Conservation (phyloP, 2,329 filamentous ascomycete genomes). For the Penicillium sp. region DNA sequence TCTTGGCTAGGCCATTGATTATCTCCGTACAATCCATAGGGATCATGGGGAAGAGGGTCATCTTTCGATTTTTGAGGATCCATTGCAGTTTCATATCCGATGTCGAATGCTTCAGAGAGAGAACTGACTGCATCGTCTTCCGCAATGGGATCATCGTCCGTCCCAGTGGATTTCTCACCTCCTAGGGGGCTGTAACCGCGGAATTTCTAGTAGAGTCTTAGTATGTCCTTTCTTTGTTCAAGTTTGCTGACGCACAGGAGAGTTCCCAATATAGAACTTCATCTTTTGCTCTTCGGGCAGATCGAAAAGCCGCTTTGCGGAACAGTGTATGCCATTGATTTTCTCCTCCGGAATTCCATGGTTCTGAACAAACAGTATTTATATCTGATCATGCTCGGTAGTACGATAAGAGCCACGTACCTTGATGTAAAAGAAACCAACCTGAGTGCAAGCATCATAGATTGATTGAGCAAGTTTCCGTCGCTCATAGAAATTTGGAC, state of each 20-base stretch:
- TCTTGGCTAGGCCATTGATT: conserved; percentile 27
- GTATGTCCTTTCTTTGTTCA: neutral
- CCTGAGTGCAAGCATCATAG: conserved; percentile 39
- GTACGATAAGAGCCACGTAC: conserved; percentile 2
- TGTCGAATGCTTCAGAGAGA: conserved; percentile 30
- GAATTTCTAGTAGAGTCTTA: conserved; percentile 19
- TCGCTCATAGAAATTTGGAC: conserved; percentile 35
- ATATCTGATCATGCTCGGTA: neutral
- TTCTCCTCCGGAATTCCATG: conserved; percentile 23
- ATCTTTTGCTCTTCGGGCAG: conserved; percentile 45
- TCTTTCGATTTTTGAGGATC: conserved; percentile 15
- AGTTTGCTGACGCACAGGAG: conserved; percentile 12
- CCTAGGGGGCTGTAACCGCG: conserved; percentile 29
- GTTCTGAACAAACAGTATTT: conserved; percentile 12
- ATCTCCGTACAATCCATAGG: conserved; percentile 22
- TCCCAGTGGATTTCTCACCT: conserved; percentile 20
- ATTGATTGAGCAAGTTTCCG: conserved; percentile 43
- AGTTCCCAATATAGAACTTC: conserved; percentile 40
- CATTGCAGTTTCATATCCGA: conserved; percentile 27
- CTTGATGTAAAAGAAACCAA: conserved; percentile 50
- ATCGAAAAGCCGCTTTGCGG: conserved; percentile 44
- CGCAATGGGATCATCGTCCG: conserved; percentile 14
- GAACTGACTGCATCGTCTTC: conserved; percentile 12
- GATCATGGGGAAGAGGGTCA: conserved; percentile 19
- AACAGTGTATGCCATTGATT: conserved; percentile 15